Evolutionary conservation across 495 filamentous ascomycete species (phyloP), one percentile per base, ranked within the genome.

Genomic region (Aspergillus hancockii): DNA sequence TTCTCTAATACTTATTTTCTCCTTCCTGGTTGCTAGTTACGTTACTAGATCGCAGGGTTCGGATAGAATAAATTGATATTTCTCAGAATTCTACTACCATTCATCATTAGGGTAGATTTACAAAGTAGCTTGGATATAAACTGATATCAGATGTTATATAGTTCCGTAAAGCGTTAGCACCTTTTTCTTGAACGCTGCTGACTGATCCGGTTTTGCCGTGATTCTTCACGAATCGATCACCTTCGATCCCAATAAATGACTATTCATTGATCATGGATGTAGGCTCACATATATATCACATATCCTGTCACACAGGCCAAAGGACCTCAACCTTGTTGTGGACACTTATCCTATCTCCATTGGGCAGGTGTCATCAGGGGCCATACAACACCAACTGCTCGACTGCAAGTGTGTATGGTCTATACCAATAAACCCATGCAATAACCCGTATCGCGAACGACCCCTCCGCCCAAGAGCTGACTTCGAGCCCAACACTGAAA

Each of bases 141-240:
- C n/a, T n/a, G n/a, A n/a, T n/a, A n/a, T n/a, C n/a, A n/a, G 2
- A 36, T 2, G n/a, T n/a, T 14, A 41, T 2, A 41, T 41, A 2
- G 14, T 16, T 41, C 50, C 50, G 25, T 52, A 54, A 54, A 59
- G 40, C 47, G 34, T 36, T 36, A 36, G 34, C 31, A 3, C 31
- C 6, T 54, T 38, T 4, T n/a, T 22, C 18, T 18, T 19, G 32
- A 25, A 50, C 21, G 22, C n/a, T 55, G 61, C 70, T 75, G 65
- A 75, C 59, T 73, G 68, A 75, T 62, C 59, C 14, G 16, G 1
- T 36, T 25, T 3, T 43, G 18, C 18, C 19, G 28, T 32, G 36
- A 52, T 77, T 77, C 74, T 63, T 66, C 63, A 69, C 68, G 64
- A 59, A 65, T 77, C 72, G 66, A 77, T 66, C 47, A 40, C 41